Conservation (phyloP, 1,139 yeast species). For the Suhomyces atakaporum region DNA sequence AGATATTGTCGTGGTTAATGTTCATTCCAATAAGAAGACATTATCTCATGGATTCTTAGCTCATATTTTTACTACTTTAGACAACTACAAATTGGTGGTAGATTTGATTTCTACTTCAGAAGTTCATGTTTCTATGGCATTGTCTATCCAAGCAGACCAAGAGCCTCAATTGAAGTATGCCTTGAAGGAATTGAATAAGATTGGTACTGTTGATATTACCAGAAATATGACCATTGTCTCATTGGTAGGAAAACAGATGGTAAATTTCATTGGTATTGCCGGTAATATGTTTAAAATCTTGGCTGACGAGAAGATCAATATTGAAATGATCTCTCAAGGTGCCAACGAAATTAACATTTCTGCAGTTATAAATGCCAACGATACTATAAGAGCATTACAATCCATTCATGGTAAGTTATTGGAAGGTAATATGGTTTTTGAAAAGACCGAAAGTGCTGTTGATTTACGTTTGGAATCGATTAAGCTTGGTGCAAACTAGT, state of each 20-base stretch:
- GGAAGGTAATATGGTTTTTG: slow-evolving; percentile 42
- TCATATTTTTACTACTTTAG: slow-evolving; percentile 81
- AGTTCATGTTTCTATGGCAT: slow-evolving; percentile 97
- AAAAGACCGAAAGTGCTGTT: slow-evolving; percentile 34
- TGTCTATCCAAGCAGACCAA: slow-evolving; percentile 69
- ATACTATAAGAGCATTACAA: slow-evolving; percentile 81
- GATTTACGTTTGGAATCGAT: slow-evolving; percentile 42
- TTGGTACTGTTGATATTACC: slow-evolving; percentile 88
- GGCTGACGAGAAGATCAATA: slow-evolving; percentile 89
- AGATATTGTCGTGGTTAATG: slow-evolving; percentile 86
- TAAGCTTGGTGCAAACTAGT: slow-evolving; percentile 6
- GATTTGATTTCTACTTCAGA: slow-evolving; percentile 96
- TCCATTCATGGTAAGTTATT: slow-evolving; percentile 80
- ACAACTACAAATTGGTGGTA: slow-evolving; percentile 82
- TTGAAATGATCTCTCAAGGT: slow-evolving; percentile 98
- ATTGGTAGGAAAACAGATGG: slow-evolving; percentile 95
- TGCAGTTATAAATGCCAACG: slow-evolving; percentile 84
- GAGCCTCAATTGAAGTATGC: slow-evolving; percentile 66
- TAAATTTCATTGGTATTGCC: slow-evolving; percentile 93
- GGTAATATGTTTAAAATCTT: slow-evolving; percentile 95
- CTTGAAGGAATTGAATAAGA: slow-evolving; percentile 68
- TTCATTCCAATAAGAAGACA: slow-evolving; percentile 91
- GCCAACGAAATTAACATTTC: slow-evolving; percentile 97
- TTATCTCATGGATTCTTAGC: slow-evolving; percentile 95
- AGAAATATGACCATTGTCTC: slow-evolving; percentile 88